Evolutionary conservation across 2,329 filamentous ascomycete genomes (phyloP).

Genomic region (Monosporascus cannonballus): DNA sequence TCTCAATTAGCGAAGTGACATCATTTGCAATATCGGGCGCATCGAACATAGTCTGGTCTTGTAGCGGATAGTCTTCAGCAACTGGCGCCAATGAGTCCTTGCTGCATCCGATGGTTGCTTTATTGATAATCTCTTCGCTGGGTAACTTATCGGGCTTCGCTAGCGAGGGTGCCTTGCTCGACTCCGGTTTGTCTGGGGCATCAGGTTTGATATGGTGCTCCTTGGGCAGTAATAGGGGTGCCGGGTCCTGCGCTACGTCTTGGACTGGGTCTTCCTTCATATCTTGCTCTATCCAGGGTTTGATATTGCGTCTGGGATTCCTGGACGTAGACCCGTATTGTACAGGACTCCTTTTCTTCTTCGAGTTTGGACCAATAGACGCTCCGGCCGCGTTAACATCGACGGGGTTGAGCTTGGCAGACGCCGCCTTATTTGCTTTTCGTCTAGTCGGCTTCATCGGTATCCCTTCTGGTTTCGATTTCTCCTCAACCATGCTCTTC

Average conservation of each 20-base stretch:
- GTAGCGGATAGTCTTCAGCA: background rate
- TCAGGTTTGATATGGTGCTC: no score
- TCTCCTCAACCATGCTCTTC: background rate
- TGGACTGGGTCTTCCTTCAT: background rate
- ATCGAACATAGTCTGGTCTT: background rate
- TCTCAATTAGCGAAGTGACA: background rate
- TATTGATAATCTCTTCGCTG: background rate
- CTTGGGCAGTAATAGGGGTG: no score
- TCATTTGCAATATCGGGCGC: background rate
- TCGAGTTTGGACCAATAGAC: constrained; percentile 7
- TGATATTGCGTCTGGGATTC: background rate
- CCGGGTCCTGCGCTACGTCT: background rate
- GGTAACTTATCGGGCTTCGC: background rate
- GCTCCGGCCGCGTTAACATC: background rate
- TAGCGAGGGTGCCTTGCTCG: background rate
- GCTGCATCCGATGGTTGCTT: background rate
- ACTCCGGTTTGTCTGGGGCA: background rate
- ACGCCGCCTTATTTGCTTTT: background rate
- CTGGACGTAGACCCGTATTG: constrained; percentile 1
- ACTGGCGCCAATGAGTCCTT: background rate
- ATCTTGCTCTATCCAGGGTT: constrained; percentile 2
- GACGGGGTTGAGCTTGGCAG: background rate
- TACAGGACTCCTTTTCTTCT: constrained; percentile 12
- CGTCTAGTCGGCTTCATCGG: background rate
- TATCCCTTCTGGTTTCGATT: background rate